Conservation (phyloP, 2,329 filamentous ascomycete genomes). For the Calonectria pseudoturangicola region DNA sequence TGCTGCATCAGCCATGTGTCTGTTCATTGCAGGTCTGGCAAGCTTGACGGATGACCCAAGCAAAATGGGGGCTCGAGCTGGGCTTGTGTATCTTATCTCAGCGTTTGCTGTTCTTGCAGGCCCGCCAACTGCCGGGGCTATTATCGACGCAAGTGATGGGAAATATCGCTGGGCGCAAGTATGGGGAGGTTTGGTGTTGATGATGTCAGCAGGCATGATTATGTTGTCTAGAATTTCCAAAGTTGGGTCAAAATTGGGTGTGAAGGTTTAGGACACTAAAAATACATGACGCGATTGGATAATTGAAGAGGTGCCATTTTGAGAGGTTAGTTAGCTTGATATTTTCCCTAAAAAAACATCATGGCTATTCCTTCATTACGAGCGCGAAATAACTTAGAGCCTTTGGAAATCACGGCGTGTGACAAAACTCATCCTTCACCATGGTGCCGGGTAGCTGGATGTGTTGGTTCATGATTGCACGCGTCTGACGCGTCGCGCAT, state of each 20-base stretch:
- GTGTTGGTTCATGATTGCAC: too few species aligned
- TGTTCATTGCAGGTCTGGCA: neutral
- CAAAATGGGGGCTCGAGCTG: slow-evolving; percentile 4
- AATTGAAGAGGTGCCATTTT: too few species aligned
- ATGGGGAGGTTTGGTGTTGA: neutral
- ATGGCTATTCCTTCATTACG: too few species aligned
- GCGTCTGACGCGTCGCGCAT: too few species aligned
- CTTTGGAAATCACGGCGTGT: too few species aligned
- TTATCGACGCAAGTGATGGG: slow-evolving; percentile 1
- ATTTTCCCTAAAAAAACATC: too few species aligned
- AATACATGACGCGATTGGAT: too few species aligned
- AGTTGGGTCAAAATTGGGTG: neutral
- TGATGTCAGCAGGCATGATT: neutral
- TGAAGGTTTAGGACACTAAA: neutral
- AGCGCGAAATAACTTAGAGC: too few species aligned
- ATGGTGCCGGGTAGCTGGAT: too few species aligned
- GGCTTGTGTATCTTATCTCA: neutral
- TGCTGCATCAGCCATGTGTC: neutral
- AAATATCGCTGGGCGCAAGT: neutral
- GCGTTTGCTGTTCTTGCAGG: neutral
- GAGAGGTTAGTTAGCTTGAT: too few species aligned
- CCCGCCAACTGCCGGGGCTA: neutral
- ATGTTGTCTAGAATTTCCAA: neutral
- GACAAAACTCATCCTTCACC: too few species aligned
- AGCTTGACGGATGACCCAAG: neutral